phyloP scores from a whole-genome alignment of 1,284 basidiomycete species.

The Abortiporus biennis region DNA sequence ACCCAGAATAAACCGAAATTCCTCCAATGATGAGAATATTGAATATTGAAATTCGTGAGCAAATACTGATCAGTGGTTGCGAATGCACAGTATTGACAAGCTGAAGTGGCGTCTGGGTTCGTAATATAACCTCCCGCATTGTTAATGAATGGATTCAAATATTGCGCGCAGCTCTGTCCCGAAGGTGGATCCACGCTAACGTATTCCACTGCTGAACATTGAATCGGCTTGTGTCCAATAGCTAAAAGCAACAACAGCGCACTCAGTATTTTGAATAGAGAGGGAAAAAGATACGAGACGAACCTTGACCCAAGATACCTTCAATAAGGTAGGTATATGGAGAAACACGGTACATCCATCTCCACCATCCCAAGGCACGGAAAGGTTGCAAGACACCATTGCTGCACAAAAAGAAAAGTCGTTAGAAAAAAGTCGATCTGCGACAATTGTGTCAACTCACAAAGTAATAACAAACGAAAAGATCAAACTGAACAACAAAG shows the following conservation, averaged over 20 bases:
- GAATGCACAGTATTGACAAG: constrained; percentile 52
- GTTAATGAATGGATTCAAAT: constrained; percentile 48
- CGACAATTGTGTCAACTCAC: constrained; percentile 28
- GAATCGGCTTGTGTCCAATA: constrained; percentile 33
- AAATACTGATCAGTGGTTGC: constrained; percentile 54
- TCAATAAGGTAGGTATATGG: constrained; percentile 72
- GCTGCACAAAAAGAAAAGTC: constrained; percentile 25
- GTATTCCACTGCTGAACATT: constrained; percentile 39
- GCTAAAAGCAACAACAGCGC: constrained; percentile 13
- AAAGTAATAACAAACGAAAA: constrained; percentile 62
- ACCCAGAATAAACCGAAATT: constrained; percentile 59
- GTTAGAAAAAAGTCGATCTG: constrained; percentile 1
- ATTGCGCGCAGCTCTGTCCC: constrained; percentile 57
- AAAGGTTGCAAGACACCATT: constrained; percentile 65
- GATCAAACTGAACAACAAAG: constrained; percentile 56
- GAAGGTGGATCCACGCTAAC: constrained; percentile 46
- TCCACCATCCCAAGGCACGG: constrained; percentile 69
- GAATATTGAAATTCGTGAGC: constrained; percentile 42
- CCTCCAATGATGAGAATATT: constrained; percentile 54
- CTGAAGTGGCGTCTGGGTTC: constrained; percentile 46
- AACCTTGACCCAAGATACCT: constrained; percentile 47
- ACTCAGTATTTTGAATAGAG: not conserved
- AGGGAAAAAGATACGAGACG: not conserved
- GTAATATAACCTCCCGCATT: constrained; percentile 59
- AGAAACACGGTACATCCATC: constrained; percentile 77